A percentile compares a stretch with the other conserved stretches of the same genome.
Evolutionary conservation across 2,329 filamentous ascomycete genomes (phyloP).

Genomic region (Cadophora gregata): DNA sequence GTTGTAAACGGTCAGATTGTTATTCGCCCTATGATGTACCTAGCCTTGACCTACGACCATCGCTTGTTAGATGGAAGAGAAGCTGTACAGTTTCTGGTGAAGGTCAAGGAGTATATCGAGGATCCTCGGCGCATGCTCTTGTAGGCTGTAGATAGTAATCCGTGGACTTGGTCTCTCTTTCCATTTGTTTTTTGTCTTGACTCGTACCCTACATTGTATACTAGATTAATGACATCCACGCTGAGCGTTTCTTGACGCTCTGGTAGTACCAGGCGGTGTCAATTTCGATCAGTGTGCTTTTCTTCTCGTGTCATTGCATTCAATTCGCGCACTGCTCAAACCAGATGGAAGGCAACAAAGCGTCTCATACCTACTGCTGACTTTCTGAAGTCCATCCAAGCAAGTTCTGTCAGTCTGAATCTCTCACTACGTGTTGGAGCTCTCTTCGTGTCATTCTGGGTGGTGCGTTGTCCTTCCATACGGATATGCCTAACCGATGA

Average conservation of each 20-base stretch:
- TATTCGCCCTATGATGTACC: constrained; percentile 99
- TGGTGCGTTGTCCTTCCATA: not conserved
- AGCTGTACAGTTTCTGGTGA: constrained; percentile 94
- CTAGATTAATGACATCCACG: constrained; percentile 30
- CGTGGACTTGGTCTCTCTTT: not conserved
- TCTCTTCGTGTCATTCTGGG: no score
- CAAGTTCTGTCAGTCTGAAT: no score
- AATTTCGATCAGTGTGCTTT: not conserved
- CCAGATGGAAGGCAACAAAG: no score
- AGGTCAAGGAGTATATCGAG: constrained; percentile 97
- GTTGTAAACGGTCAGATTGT: constrained; percentile 93
- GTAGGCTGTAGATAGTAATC: constrained; percentile 32
- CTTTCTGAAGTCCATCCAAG: no score
- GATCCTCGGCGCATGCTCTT: constrained; percentile 92
- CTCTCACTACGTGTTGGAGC: no score
- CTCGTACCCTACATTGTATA: constrained; percentile 27
- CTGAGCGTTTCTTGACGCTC: constrained; percentile 11
- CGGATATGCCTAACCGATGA: not conserved
- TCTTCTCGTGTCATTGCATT: not conserved
- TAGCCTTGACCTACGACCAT: constrained; percentile 97
- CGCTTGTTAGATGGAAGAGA: constrained; percentile 93
- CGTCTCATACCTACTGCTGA: no score
- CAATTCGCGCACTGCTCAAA: no score
- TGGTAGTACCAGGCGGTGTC: constrained; percentile 1
- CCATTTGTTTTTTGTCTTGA: not conserved